Conservation (phyloP, 208 protist species). For the Trypanosoma scelopori region DNA sequence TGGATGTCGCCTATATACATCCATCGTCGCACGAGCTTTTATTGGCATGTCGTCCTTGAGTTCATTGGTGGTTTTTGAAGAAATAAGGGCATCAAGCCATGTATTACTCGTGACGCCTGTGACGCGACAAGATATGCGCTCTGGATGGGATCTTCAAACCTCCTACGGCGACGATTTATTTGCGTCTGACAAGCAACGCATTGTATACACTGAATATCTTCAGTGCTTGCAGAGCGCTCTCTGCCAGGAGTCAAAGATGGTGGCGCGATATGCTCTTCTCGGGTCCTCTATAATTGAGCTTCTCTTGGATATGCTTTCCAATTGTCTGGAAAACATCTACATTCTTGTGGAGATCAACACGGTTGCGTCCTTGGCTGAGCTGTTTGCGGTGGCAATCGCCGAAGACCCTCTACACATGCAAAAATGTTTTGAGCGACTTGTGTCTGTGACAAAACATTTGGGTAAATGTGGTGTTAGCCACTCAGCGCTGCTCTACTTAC, state of each 20-base stretch:
- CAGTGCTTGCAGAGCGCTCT: slow-evolving; percentile 12
- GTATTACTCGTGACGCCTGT: neutral
- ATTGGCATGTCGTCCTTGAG: slow-evolving; percentile 29
- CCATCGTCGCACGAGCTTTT: slow-evolving; percentile 27
- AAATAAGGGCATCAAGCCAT: neutral
- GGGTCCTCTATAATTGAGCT: slow-evolving; percentile 24
- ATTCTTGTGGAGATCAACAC: slow-evolving; percentile 12
- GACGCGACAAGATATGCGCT: slow-evolving; percentile 18
- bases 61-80: slow-evolving; percentile 24
- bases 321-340: slow-evolving; percentile 29
- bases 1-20: slow-evolving; percentile 33
- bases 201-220: slow-evolving; percentile 28
- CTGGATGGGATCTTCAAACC: slow-evolving; percentile 19
- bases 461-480: slow-evolving; percentile 16
- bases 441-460: slow-evolving; percentile 8
- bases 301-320: slow-evolving; percentile 25
- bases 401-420: neutral
- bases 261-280: slow-evolving; percentile 12
- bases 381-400: slow-evolving; percentile 17
- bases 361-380: slow-evolving; percentile 7
- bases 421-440: slow-evolving; percentile 18
- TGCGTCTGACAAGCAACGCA: slow-evolving; percentile 19
- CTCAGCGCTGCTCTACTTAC: slow-evolving; percentile 15
- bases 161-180: slow-evolving; percentile 33
- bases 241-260: neutral